phyloP scores from a whole-genome alignment of 768 basidiomycete genomes.

The Leccinum obscurum region DNA sequence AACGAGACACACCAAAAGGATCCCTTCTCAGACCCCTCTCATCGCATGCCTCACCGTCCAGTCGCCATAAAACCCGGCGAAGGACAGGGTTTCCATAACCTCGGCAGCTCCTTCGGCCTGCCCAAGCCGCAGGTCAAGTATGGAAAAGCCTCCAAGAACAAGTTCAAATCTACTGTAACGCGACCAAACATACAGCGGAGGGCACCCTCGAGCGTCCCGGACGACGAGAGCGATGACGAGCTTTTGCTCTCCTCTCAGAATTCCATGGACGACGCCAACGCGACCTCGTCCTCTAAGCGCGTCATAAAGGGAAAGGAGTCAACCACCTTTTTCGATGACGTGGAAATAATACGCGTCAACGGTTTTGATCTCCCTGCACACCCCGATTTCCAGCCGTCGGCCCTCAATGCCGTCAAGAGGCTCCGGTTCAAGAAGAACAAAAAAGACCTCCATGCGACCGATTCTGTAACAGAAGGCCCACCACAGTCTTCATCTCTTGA shows the following conservation, averaged over 20 bases:
- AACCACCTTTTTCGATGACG: neutral
- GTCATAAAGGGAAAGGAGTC: slow-evolving; percentile 10
- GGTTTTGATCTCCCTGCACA: slow-evolving; percentile 23
- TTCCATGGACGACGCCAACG: slow-evolving; percentile 12
- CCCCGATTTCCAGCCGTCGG: slow-evolving; percentile 25
- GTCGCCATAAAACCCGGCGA: slow-evolving; percentile 24
- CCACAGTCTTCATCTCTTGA: slow-evolving; percentile 25
- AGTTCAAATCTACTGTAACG: slow-evolving; percentile 2
- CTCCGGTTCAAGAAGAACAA: slow-evolving; percentile 40
- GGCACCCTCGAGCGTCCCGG: neutral
- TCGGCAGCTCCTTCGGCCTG: slow-evolving; percentile 22
- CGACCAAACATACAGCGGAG: neutral
- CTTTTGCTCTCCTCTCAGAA: slow-evolving; percentile 28
- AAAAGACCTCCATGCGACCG: slow-evolving; percentile 4
- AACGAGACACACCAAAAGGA: neutral
- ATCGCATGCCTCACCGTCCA: slow-evolving; percentile 30
- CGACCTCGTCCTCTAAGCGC: slow-evolving; percentile 14
- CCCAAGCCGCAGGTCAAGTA: slow-evolving; percentile 4
- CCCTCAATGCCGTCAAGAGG: neutral
- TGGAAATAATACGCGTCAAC: slow-evolving; percentile 16
- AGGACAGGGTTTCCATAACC: slow-evolving; percentile 27
- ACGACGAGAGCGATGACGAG: slow-evolving; percentile 31
- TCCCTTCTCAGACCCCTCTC: slow-evolving; percentile 15
- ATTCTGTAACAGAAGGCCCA: slow-evolving; percentile 4
- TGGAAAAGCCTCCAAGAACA: slow-evolving; percentile 11